Base-by-base conservation (phyloP, 495 filamentous ascomycete species). In the Beverwykella pulmonaria region DNA sequence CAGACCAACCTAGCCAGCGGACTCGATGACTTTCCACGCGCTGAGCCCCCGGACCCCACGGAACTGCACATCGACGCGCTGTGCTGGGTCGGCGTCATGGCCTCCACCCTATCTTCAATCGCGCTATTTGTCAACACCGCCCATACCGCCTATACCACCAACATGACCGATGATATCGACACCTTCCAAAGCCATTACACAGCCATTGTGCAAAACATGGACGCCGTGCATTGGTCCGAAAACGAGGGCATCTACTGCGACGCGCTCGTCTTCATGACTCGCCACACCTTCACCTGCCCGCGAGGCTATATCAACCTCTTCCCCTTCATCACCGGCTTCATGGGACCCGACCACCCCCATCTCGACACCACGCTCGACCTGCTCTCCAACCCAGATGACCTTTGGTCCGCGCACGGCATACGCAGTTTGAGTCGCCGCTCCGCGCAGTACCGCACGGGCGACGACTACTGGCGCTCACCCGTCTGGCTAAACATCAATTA, bases 401-500 rank as follows among this genome's bases (percentile, higher is more conserved):
- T 98, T 34, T 98, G 91, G 88, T 92, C 87, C 67, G 83, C 87
- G 1, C 87, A 88, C 69, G 94, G 94, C 39, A 83, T 98, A 53
- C 84, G 94, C 53, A 96, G 92, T 75, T 74, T 98, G 74, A 96
- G 92, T 77, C 88, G 88, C 79, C 83, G 82, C 60, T 88, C 93
- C 65, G 81, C 87, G 71, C 82, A 88, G 70, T 97, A 96, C 71
- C 91, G 86, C 17, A 95, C 90, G 0, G 91, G 82, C 4, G 93
- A 97, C 81, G 96, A 98, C 71, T 98, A 98, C 80, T 98, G 94
- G 94, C 82, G 92, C 54, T 90, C 92, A 61, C 93, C 94, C 10
- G 82, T 98, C 9, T 98, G 94, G 94, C 90, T 98, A 63, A 96
- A 96, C 71, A 93, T 98, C 59, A 98, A 98, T 75, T 97, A 96